These are phyloP conservation scores for Irpex sp. DNA, from an alignment of 1,284 basidiomycete species.

Conservation along the genomic window DNA sequence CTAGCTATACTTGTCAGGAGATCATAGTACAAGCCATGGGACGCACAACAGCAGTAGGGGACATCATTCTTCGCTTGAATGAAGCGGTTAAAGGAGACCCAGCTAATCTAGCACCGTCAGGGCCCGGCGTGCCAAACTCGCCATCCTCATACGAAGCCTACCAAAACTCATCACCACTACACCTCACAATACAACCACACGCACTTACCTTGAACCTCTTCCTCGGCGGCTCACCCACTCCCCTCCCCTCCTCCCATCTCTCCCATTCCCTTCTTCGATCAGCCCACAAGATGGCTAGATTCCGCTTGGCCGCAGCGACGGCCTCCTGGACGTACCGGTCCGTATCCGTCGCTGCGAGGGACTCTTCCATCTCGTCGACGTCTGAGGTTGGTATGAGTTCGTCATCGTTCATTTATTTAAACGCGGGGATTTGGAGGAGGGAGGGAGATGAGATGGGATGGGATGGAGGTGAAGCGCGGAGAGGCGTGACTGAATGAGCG, in stretches of 20 bases:
- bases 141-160: too few relatives aligned
- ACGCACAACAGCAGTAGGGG: neutral
- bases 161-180: too few relatives aligned
- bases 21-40: neutral
- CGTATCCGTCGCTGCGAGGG: neutral
- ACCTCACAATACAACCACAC: too few relatives aligned
- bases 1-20: neutral
- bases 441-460: too few relatives aligned
- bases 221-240: too few relatives aligned
- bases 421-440: neutral
- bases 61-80: too few relatives aligned
- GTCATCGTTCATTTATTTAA: neutral
- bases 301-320: neutral
- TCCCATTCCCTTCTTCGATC: too few relatives aligned
- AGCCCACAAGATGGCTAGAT: neutral
- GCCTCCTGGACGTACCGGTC: neutral
- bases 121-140: neutral
- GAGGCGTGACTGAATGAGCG: neutral
- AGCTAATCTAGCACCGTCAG: neutral
- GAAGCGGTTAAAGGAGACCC: neutral
- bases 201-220: too few relatives aligned
- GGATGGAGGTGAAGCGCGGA: neutral
- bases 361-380: neutral
- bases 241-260: neutral
- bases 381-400: neutral